Evolutionary conservation across 371 early-diverging fungal genomes (phyloP), one percentile per base, ranked within the genome.

Genomic region (Sporodiniella umbellata): DNA sequence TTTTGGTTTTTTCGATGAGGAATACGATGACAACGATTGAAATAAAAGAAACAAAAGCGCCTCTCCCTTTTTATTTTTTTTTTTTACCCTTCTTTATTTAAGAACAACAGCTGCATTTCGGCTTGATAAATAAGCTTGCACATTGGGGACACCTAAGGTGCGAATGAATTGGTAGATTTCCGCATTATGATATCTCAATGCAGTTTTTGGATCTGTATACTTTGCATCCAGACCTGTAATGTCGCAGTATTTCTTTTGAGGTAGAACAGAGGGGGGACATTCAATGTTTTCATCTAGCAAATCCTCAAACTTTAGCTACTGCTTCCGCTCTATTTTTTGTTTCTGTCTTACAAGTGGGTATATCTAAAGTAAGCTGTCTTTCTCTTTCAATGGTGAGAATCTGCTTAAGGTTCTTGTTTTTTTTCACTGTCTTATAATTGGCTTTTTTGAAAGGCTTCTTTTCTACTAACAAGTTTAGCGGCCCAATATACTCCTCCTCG

Each of bases 221-320:
- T 68, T 75, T 15, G 92, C 91, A 55, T 82, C 83, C 39, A 93
- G 62, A 14, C 93, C 93, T 1, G 93, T 94, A 47, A 94, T 83
- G 57, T 93, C 95, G 62, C 95, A 94, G 66, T 94, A 94, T 60
- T 93, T 93, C 64, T 89, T 89, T 53, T 81, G 84, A 15, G 95
- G 95, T 28, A 75, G 49, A 48, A 92, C 58, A 12, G 93, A 91
- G 10, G 95, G 95, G 52, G 90, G 78, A 14, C 90, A 88, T 57
- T 89, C 89, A 33, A 92, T 88, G 33, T 78, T 84, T 81, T 87
- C 90, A 70, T 90, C 87, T 87, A 60, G 30, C 30, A 28, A n/a
- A n/a, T n/a, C n/a, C n/a, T n/a, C n/a, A n/a, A n/a, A n/a, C n/a
- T n/a, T n/a, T n/a, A n/a, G n/a, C n/a, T n/a, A n/a, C n/a, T n/a